Evolutionary conservation across 306 rosid species (phyloP).

Genomic region (Luffa aegyptiaca): DNA sequence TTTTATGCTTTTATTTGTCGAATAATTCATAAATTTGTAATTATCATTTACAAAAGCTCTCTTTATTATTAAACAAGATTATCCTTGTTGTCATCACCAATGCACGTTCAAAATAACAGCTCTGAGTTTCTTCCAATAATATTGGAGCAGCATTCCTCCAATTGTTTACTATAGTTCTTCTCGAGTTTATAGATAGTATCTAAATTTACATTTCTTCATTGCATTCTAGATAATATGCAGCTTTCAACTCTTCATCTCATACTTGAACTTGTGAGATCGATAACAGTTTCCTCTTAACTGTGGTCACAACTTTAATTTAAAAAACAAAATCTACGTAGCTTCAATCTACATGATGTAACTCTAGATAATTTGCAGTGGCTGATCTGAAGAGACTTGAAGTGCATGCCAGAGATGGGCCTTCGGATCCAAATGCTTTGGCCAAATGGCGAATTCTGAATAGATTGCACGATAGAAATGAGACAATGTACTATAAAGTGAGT

Average conservation of each 20-base stretch:
- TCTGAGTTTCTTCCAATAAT: background rate
- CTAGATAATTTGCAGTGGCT: conserved; percentile 44
- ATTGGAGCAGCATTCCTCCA: background rate
- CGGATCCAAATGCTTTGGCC: conserved; percentile 91
- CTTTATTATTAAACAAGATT: background rate
- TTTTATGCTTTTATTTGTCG: background rate
- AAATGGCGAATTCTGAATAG: conserved; percentile 98
- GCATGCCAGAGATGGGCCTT: conserved; percentile 98
- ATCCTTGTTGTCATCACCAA: background rate
- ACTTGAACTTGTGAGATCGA: background rate
- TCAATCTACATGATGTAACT: background rate
- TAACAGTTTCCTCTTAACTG: background rate
- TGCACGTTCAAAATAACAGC: background rate
- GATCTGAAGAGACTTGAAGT: conserved; percentile 88
- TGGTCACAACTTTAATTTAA: background rate
- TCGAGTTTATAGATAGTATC: background rate
- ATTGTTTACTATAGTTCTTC: background rate
- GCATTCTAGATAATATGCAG: background rate
- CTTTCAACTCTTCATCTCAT: background rate
- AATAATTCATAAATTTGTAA: background rate
- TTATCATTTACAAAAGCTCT: background rate
- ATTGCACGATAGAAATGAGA: conserved; percentile 94
- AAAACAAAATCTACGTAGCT: background rate
- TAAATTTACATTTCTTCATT: background rate
- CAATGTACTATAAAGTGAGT: conserved; percentile 88